phyloP scores from a whole-genome alignment of 495 filamentous ascomycete genomes.

The Cercophora samala region DNA sequence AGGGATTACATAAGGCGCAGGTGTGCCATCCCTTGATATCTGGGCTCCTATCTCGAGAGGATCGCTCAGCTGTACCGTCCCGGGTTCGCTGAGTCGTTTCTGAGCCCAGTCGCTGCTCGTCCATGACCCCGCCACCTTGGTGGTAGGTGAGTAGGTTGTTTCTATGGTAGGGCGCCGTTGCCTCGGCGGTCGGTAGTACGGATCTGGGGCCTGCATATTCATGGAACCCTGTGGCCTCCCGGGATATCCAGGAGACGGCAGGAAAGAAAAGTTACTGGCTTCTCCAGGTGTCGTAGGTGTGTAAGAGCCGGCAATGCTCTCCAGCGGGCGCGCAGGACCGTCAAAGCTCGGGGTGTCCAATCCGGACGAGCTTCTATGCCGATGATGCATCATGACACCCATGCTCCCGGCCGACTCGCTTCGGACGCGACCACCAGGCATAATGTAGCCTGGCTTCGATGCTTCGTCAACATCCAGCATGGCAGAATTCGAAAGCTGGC shows the following conservation, averaged over 20 bases:
- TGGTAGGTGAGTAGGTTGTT: constrained; percentile 38
- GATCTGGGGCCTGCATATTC: constrained; percentile 57
- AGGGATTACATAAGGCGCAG: constrained; percentile 38
- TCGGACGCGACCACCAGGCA: constrained; percentile 61
- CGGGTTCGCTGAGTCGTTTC: constrained; percentile 41
- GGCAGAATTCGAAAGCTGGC: constrained; percentile 73
- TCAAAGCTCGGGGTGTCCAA: constrained; percentile 44
- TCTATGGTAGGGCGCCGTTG: constrained; percentile 60
- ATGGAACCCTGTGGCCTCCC: constrained; percentile 40
- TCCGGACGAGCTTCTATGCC: constrained; percentile 44
- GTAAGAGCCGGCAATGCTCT: constrained; percentile 52
- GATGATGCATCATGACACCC: constrained; percentile 57
- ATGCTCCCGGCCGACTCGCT: constrained; percentile 81
- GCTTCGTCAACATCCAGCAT: constrained; percentile 68
- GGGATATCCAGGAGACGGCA: constrained; percentile 52
- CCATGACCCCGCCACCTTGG: constrained; percentile 44
- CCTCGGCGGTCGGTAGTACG: constrained; percentile 82
- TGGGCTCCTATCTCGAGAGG: constrained; percentile 40
- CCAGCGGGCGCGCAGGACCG: constrained; percentile 31
- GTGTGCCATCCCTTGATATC: constrained; percentile 39
- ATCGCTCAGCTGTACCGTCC: constrained; percentile 29
- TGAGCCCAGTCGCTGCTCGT: constrained; percentile 52
- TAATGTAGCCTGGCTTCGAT: constrained; percentile 60
- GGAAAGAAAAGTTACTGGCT: constrained; percentile 65
- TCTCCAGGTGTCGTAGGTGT: constrained; percentile 67